Base-by-base conservation (phyloP, 805 yeast species). In the Cyberlindnera americana region DNA sequence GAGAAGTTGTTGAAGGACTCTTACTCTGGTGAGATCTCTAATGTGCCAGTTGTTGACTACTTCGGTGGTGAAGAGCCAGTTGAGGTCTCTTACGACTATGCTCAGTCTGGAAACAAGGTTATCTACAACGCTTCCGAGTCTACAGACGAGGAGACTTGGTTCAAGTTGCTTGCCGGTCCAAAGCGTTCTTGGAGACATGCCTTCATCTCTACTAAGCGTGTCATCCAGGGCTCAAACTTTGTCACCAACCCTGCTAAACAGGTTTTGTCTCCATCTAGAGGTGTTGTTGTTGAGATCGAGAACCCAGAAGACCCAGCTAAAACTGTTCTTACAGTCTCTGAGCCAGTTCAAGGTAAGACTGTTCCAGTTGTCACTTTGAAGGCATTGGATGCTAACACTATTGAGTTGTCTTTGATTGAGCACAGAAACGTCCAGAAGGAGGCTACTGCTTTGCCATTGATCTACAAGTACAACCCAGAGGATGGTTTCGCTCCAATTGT, bases 401-500 rank as follows among this genome's bases (percentile, higher is more conserved):
- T 93, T 60, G 73, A 77, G 57, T 72, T 90, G 61, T 68, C 75
- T 37, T 72, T 93, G 64, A 83, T 88, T 61, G 98, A 93, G 67
- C 80, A 80, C 63, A 85, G 97, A 74, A 85, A 91, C 45, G 81
- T 81, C 47, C 91, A 84, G 56, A 77, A 77, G 46, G 66, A 66
- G 49, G 80, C 96, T 23, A 87, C 80, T 46, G 76, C 85, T 27
- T 75, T 93, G 58, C 79, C 83, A 50, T 77, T 93, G 66, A 70
- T 78, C 49, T 95, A 83, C 77, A 76, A 68, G 38, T 93, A 83
- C 70, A 72, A 79, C 55, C 87, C 96, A 21, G 73, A 77, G 37
- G 86, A 83, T 61, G 99, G 99, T n/a, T 90, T 83, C 60, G 95
- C 96, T 44, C 98, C 99, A 59, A 84, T 93, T 52, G 71, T 80